A percentile compares a stretch with the other conserved stretches of the same genome.
phyloP scores from a whole-genome alignment of 768 basidiomycete genomes.

The Dentipellis sp. region DNA sequence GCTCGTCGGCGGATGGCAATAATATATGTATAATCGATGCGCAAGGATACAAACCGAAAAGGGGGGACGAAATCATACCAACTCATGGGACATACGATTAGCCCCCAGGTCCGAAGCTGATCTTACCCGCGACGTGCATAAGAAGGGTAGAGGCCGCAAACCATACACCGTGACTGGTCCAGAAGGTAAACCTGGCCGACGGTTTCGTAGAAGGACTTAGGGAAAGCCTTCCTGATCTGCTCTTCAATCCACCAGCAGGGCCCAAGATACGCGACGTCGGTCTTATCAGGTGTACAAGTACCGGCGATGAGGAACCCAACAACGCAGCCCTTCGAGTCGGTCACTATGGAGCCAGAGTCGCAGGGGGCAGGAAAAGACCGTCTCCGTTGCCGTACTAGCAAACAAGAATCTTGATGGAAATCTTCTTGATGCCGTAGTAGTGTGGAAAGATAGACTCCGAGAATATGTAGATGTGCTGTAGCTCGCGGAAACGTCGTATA shows the following conservation, averaged over 20 bases:
- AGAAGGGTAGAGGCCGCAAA: too few relatives aligned
- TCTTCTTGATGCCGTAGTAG: conserved; percentile 2
- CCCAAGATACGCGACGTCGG: conserved; percentile 19
- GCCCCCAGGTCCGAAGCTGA: too few relatives aligned
- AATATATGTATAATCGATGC: too few relatives aligned
- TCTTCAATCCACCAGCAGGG: conserved; percentile 16
- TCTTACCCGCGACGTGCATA: too few relatives aligned
- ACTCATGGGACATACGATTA: too few relatives aligned
- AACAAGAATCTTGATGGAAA: conserved; percentile 16
- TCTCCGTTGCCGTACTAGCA: conserved; percentile 10
- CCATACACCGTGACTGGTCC: too few relatives aligned
- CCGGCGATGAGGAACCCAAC: conserved; percentile 19
- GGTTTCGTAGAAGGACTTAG: conserved; percentile 13
- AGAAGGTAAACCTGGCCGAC: conserved; percentile 6
- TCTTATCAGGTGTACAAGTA: conserved; percentile 10
- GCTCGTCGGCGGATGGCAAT: too few relatives aligned
- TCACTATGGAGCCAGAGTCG: conserved; percentile 21
- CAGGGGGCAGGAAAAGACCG: conserved; percentile 16
- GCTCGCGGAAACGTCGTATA: too few relatives aligned
- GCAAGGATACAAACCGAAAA: too few relatives aligned
- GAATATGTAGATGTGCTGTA: too few relatives aligned
- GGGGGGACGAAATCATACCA: too few relatives aligned
- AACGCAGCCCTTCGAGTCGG: conserved; percentile 15
- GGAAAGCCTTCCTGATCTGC: conserved; percentile 18
- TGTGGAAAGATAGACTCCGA: too few relatives aligned